These are phyloP conservation scores for Castanopsis chinensis DNA, from an alignment of 306 rosid species.

Conservation along the genomic window DNA sequence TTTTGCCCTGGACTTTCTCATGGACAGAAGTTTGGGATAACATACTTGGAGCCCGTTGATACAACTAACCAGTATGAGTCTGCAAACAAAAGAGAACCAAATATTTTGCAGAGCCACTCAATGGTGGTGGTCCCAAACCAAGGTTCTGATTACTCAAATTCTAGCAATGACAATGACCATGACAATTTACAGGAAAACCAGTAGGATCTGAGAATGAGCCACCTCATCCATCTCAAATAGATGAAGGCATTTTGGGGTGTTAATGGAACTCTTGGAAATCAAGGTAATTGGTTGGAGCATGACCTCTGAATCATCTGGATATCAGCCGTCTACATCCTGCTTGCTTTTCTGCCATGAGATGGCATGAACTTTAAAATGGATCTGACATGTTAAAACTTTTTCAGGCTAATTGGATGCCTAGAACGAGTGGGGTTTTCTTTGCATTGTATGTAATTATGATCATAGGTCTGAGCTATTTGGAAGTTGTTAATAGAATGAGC, in stretches of 20 bases:
- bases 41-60: conserved; percentile 36
- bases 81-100: conserved; percentile 35
- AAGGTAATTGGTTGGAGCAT: conserved; percentile 21
- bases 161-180: conserved; percentile 24
- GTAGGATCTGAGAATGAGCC: conserved; percentile 22
- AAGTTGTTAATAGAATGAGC: conserved; percentile 29
- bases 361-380: background rate
- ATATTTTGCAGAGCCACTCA: conserved; percentile 44
- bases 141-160: conserved; percentile 32
- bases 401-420: conserved; percentile 18
- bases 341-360: background rate
- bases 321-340: conserved; percentile 9
- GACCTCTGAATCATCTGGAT: conserved; percentile 8
- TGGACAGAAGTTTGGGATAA: conserved; percentile 73
- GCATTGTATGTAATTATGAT: conserved; percentile 29
- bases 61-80: conserved; percentile 36
- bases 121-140: conserved; percentile 37
- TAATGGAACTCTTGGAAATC: conserved; percentile 8
- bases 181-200: conserved; percentile 30
- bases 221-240: conserved; percentile 27
- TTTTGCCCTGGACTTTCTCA: conserved; percentile 79
- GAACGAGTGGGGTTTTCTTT: conserved; percentile 25
- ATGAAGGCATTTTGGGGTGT: conserved; percentile 8
- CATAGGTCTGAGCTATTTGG: conserved; percentile 29
- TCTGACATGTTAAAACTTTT: background rate